Percentiles rank a stretch among this genome's conserved stretches.
These are phyloP conservation scores for Knoxia roxburghii DNA, from an alignment of 257 asterid species.

Conservation along the genomic window DNA sequence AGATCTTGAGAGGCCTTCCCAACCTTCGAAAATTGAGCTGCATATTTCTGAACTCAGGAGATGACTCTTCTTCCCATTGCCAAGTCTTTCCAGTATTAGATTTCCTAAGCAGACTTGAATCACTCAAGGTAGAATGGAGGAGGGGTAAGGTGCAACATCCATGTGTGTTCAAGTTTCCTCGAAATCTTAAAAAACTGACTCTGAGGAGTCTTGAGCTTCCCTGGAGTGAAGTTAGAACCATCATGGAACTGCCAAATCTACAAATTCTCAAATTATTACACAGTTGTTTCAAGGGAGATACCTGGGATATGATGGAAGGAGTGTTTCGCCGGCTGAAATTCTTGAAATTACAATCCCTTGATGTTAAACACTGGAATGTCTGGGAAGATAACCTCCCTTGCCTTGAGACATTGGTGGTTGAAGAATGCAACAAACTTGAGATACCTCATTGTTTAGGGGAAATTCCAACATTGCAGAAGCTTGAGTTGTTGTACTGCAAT, in stretches of 20 bases:
- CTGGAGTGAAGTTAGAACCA: constrained; percentile 1
- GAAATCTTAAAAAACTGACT: neutral
- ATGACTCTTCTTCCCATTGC: neutral
- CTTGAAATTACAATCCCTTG: neutral
- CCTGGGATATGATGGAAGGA: neutral
- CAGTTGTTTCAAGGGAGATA: neutral
- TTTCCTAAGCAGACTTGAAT: constrained; percentile 9
- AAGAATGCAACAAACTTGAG: neutral
- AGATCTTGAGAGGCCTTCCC: constrained; percentile 3
- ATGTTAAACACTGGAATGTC: neutral
- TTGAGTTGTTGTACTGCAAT: neutral
- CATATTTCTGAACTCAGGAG: neutral
- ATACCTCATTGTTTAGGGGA: neutral
- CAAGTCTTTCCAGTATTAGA: constrained; percentile 1
- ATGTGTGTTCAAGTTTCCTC: constrained; percentile 5
- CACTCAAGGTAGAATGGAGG: neutral
- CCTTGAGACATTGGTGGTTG: neutral
- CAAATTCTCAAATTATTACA: neutral
- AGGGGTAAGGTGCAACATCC: neutral
- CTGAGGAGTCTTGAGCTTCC: neutral
- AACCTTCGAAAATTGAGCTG: constrained; percentile 1
- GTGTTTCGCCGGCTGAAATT: neutral
- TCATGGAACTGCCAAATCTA: neutral
- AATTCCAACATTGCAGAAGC: neutral
- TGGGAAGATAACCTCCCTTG: neutral